These are phyloP conservation scores for Candida wancherniae DNA, from an alignment of 805 yeast genomes.

Conservation along the genomic window DNA sequence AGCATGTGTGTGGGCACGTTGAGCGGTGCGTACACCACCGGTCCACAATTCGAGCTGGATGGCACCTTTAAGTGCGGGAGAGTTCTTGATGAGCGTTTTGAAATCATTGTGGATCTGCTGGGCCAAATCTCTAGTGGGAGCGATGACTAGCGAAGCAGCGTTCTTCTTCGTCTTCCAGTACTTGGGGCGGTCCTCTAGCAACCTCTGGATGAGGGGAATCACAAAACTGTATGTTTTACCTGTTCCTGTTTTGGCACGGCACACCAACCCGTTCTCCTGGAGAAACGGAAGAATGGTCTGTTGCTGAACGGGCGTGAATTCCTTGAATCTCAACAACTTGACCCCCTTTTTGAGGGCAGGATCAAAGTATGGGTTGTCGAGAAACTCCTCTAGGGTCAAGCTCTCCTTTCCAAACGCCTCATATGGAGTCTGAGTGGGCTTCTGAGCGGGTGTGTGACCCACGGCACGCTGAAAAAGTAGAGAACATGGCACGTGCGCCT, in stretches of 20 bases:
- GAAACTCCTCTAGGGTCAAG: conserved; percentile 13
- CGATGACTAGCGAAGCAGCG: conserved; percentile 55
- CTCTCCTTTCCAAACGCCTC: conserved; percentile 8
- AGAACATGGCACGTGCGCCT: no score
- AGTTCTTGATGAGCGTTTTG: conserved; percentile 34
- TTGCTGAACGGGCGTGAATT: conserved; percentile 67
- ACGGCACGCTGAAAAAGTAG: no score
- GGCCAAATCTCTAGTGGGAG: conserved; percentile 92
- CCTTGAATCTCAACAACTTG: conserved; percentile 34
- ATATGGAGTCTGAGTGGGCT: no score
- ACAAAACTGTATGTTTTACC: conserved; percentile 92
- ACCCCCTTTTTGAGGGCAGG: conserved; percentile 11
- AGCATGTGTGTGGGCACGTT: conserved; percentile 19
- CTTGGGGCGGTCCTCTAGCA: conserved; percentile 25
- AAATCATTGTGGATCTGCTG: conserved; percentile 71
- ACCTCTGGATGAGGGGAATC: conserved; percentile 66
- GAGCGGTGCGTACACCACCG: conserved; percentile 55
- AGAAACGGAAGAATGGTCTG: conserved; percentile 56
- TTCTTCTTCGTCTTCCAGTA: conserved; percentile 27
- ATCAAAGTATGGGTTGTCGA: conserved; percentile 9
- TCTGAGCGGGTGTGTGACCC: no score
- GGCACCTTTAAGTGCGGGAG: conserved; percentile 14
- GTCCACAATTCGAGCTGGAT: conserved; percentile 41
- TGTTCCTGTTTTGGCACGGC: conserved; percentile 92
- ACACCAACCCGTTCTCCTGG: conserved; percentile 61